Evolutionary conservation across 2,329 filamentous ascomycete species (phyloP).

Genomic region (Fusarium circinatum): DNA sequence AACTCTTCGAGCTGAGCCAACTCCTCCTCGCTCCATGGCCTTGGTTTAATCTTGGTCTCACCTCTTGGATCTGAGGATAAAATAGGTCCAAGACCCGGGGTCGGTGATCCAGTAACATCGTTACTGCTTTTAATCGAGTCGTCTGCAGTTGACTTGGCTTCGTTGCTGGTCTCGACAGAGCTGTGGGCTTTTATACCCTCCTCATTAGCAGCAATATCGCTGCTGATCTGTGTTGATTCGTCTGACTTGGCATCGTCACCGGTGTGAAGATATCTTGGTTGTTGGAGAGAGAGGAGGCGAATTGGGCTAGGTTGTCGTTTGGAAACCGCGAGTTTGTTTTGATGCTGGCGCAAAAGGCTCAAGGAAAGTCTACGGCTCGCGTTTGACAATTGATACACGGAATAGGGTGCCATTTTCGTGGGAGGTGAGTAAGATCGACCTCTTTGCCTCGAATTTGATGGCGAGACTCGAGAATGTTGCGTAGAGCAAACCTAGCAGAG

Average conservation of each 20-base stretch:
- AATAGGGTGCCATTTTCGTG: not conserved
- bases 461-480: not conserved
- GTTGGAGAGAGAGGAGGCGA: not conserved
- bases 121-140: not conserved
- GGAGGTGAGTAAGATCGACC: not conserved
- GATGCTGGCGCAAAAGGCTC: not conserved
- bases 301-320: not conserved
- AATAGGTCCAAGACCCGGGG: not conserved
- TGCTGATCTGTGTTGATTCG: not conserved
- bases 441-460: not conserved
- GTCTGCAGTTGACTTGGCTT: not conserved
- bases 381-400: not conserved
- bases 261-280: not conserved
- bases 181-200: not conserved
- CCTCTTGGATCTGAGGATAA: not conserved
- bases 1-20: not conserved
- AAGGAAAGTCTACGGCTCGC: not conserved
- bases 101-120: not conserved
- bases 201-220: not conserved
- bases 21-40: not conserved
- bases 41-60: not conserved
- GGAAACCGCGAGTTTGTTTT: not conserved
- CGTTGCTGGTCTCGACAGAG: not conserved
- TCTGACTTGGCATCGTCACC: not conserved
- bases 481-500: no score